Conservation (phyloP, 2,329 filamentous ascomycete genomes). For the Cadophora sp. region DNA sequence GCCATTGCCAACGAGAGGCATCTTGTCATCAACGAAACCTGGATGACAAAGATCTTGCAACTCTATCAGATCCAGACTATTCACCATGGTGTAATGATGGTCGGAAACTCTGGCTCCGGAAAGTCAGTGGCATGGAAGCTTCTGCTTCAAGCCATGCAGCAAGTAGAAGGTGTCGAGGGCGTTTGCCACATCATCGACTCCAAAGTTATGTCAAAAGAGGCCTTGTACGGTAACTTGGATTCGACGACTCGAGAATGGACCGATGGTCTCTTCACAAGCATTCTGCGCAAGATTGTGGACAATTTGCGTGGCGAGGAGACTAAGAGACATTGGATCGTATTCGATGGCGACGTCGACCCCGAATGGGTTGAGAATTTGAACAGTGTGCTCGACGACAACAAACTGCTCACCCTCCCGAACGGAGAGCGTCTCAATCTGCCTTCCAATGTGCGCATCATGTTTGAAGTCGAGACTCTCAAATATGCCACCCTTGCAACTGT, state of each 20-base stretch:
- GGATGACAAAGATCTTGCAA: constrained; percentile 97
- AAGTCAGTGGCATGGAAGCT: constrained; percentile 97
- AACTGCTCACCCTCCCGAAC: constrained; percentile 94
- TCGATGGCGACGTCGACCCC: constrained; percentile 98
- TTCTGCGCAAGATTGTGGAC: constrained; percentile 96
- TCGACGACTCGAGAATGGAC: constrained; percentile 99
- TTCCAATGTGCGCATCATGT: constrained; percentile 97
- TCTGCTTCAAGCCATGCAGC: constrained; percentile 87
- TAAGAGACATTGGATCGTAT: constrained; percentile 99
- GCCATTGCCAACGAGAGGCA: constrained; percentile 84
- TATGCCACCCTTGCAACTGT: constrained; percentile 99
- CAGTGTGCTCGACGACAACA: constrained; percentile 99
- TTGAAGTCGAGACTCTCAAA: constrained; percentile 97
- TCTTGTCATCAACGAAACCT: constrained; percentile 88
- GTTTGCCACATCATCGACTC: constrained; percentile 98
- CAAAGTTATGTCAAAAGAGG: constrained; percentile 99
- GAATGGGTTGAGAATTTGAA: constrained; percentile 99
- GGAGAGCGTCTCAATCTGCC: constrained; percentile 97
- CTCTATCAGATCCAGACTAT: constrained; percentile 98
- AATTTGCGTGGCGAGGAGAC: constrained; percentile 96
- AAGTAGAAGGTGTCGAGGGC: constrained; percentile 89
- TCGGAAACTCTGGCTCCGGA: constrained; percentile 95
- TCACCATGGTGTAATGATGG: constrained; percentile 99
- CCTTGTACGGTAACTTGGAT: constrained; percentile 93
- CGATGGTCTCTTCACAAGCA: constrained; percentile 97